Evolutionary conservation across 1,139 yeast genomes (phyloP), one percentile per base, ranked within the genome.

Genomic region (Lizanozyma gosingica): DNA sequence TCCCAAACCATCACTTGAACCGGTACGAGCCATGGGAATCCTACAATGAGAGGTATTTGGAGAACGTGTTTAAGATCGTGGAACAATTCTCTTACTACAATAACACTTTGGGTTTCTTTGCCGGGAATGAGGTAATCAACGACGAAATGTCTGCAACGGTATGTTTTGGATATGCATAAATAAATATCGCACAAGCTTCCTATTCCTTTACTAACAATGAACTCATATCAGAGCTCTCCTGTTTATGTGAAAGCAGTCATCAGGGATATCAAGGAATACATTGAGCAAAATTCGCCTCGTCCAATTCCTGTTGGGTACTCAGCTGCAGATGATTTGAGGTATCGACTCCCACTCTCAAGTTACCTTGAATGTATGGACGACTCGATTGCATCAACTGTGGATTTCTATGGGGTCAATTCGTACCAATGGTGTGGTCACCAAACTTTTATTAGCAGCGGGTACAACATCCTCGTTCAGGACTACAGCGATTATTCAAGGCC

Each of bases 391-490:
- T 80, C 83, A 39, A 63, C 82, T 1, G 85, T 87, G 27, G 98
- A 92, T 57, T 92, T 92, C 56, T 90, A 87, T 62, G 98, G 98
- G 3, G 90, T 92, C 41, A 92, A 92, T 59, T 82, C 95, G 1
- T 92, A 92, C 59, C 95, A 88, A 57, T 92, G 98, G 98, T 92
- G 98, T 65, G 98, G 98, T 4, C 75, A 78, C 38, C 92, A 86
- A 52, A 81, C 94, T 2, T 84, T 85, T 59, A 65, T 78, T 45
- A 70, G 83, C 9, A 83, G 95, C 51, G 98, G 97, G 1, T 92
- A 87, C 59, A 76, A 83, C 50, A 63, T 69, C 33, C 73, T 90
- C 44, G 90, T 86, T 15, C 70, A 74, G 40, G 88, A 84, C 49
- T 92, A 87, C 56, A 56, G 63, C 34, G 72, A 73, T 37, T 86